phyloP scores from a whole-genome alignment of 2,329 filamentous ascomycete genomes.

The Onygenales sp. region DNA sequence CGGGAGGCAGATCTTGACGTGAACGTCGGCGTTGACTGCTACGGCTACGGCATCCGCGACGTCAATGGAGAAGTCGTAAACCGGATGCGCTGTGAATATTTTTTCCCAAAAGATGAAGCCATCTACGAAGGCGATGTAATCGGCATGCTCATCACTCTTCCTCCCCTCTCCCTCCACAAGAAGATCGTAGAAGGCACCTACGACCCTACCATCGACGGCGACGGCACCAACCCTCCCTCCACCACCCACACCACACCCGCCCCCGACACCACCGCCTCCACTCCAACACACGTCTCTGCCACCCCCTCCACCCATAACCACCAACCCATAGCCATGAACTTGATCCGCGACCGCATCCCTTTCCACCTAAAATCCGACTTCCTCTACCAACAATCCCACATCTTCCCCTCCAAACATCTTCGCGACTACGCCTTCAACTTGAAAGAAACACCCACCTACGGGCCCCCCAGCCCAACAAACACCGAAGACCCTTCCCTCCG shows the following conservation, averaged over 20 bases:
- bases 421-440: constrained; percentile 54
- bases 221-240: constrained; percentile 11
- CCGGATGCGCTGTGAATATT: constrained; percentile 85
- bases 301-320: not conserved
- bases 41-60: constrained; percentile 89
- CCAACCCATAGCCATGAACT: constrained; percentile 57
- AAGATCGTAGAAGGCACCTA: constrained; percentile 82
- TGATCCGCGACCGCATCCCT: constrained; percentile 89
- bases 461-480: constrained; percentile 47
- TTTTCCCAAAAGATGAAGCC: constrained; percentile 69
- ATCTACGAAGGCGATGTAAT: constrained; percentile 88
- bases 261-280: constrained; percentile 13
- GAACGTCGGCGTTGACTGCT: constrained; percentile 77
- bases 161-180: constrained; percentile 72
- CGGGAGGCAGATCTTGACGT: constrained; percentile 39
- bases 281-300: constrained; percentile 18
- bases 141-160: constrained; percentile 83
- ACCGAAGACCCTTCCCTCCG: constrained; percentile 68
- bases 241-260: not conserved
- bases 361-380: constrained; percentile 89
- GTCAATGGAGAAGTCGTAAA: constrained; percentile 84
- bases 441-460: constrained; percentile 36
- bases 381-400: constrained; percentile 65
- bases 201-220: constrained; percentile 68
- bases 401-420: constrained; percentile 72